Percentiles rank a stretch among this genome's conserved stretches.
These are phyloP conservation scores for Jackrogersella multiformis DNA, from an alignment of 495 filamentous ascomycete genomes.

Conservation along the genomic window DNA sequence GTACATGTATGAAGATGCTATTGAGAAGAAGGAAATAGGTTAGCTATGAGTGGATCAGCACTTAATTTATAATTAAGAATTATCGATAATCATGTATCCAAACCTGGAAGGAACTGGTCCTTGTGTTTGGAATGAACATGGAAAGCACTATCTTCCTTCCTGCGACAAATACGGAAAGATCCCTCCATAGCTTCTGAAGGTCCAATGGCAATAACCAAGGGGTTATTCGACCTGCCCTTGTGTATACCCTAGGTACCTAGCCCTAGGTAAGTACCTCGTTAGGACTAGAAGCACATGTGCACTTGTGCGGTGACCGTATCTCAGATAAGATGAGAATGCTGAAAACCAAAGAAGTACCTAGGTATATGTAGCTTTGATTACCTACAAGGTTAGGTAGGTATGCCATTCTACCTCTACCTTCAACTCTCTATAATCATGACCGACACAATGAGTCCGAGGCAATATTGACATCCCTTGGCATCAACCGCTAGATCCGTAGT, in stretches of 20 bases:
- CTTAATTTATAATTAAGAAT: background rate
- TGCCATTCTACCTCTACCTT: background rate
- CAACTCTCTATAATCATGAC: background rate
- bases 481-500: background rate
- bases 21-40: background rate
- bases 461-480: background rate
- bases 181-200: background rate
- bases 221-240: background rate
- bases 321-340: background rate
- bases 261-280: too few species aligned
- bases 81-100: background rate
- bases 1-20: background rate
- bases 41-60: too few species aligned
- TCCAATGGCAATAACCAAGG: background rate
- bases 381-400: too few species aligned
- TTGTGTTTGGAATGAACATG: background rate
- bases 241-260: too few species aligned
- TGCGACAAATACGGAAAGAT: too few species aligned
- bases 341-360: conserved; percentile 12
- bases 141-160: background rate
- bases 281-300: too few species aligned
- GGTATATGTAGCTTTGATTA: background rate
- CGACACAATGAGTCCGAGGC: background rate
- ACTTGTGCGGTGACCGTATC: too few species aligned
- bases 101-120: conserved; percentile 6